Conservation (phyloP, 176 grass and related monocot genomes). For the Bothriochloa decipiens region DNA sequence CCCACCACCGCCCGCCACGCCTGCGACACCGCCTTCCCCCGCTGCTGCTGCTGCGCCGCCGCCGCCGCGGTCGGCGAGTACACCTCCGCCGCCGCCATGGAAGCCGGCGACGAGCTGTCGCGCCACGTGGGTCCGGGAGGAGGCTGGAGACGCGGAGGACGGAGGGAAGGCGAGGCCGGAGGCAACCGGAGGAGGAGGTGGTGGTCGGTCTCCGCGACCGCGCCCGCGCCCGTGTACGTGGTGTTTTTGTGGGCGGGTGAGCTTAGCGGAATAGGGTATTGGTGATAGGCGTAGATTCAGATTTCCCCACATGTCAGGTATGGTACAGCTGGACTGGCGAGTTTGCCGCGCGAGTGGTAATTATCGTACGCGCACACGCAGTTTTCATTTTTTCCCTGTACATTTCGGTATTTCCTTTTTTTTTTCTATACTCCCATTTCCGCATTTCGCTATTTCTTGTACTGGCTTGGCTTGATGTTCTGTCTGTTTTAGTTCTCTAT, state of each 20-base stretch:
- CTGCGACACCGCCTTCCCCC: slow-evolving; percentile 60
- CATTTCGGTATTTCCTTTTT: neutral
- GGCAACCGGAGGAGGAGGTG: slow-evolving; percentile 34
- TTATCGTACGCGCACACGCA: slow-evolving; percentile 44
- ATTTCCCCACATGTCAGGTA: slow-evolving; percentile 28
- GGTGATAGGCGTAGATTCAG: slow-evolving; percentile 49
- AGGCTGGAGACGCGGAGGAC: neutral
- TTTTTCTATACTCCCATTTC: neutral
- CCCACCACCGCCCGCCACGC: slow-evolving; percentile 80
- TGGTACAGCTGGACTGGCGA: neutral
- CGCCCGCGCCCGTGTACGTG: neutral
- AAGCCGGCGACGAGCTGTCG: slow-evolving; percentile 26
- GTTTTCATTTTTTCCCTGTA: slow-evolving; percentile 28
- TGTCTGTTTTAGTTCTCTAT: neutral
- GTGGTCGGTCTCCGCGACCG: slow-evolving; percentile 37
- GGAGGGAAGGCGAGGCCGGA: neutral
- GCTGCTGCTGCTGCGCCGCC: slow-evolving; percentile 57
- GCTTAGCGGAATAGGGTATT: slow-evolving; percentile 49
- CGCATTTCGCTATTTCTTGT: neutral
- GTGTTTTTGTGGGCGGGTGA: slow-evolving; percentile 40
- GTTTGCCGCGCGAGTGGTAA: slow-evolving; percentile 22
- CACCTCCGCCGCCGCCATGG: slow-evolving; percentile 62
- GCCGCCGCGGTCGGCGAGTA: slow-evolving; percentile 57
- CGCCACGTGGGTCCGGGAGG: neutral
- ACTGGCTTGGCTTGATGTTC: neutral